Evolutionary conservation across 192 early-diverging fungal species (phyloP).

Genomic region (Backusella mclennaniae): DNA sequence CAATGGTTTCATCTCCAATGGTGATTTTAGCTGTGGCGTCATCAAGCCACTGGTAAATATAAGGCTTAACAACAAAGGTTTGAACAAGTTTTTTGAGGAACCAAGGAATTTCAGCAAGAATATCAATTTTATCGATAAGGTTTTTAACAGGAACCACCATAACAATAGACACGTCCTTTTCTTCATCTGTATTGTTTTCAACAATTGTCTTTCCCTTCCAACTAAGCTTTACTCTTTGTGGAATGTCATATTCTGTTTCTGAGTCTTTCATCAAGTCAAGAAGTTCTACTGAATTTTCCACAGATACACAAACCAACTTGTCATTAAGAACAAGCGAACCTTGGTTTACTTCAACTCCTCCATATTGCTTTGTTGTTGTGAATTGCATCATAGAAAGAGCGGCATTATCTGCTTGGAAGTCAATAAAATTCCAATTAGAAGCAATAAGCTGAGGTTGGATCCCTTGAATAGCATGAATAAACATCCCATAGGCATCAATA

Average conservation of each 20-base stretch:
- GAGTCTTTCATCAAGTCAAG: slow-evolving; percentile 60
- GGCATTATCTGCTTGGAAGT: slow-evolving; percentile 70
- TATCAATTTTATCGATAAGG: slow-evolving; percentile 82
- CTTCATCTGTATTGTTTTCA: slow-evolving; percentile 54
- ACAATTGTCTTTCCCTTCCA: slow-evolving; percentile 77
- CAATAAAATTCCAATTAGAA: slow-evolving; percentile 81
- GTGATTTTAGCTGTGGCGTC: slow-evolving; percentile 67
- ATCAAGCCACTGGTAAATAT: slow-evolving; percentile 91
- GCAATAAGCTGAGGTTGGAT: slow-evolving; percentile 83
- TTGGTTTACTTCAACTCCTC: slow-evolving; percentile 66
- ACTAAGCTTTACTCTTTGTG: slow-evolving; percentile 64
- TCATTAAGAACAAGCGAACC: slow-evolving; percentile 69
- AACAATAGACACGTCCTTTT: slow-evolving; percentile 61
- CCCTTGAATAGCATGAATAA: slow-evolving; percentile 82
- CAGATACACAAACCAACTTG: slow-evolving; percentile 70
- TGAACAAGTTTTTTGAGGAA: slow-evolving; percentile 85
- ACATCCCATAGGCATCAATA: slow-evolving; percentile 65
- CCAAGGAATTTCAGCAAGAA: slow-evolving; percentile 87
- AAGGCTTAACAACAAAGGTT: slow-evolving; percentile 90
- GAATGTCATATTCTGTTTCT: slow-evolving; percentile 83
- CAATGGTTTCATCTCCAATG: slow-evolving; percentile 63
- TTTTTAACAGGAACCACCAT: slow-evolving; percentile 62
- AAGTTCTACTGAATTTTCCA: slow-evolving; percentile 70
- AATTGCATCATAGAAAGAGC: slow-evolving; percentile 74
- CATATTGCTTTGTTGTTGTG: slow-evolving; percentile 68